A percentile compares a stretch with the other conserved stretches of the same genome.
Evolutionary conservation across 2,329 filamentous ascomycete genomes (phyloP).

Genomic region (Periconia digitata): DNA sequence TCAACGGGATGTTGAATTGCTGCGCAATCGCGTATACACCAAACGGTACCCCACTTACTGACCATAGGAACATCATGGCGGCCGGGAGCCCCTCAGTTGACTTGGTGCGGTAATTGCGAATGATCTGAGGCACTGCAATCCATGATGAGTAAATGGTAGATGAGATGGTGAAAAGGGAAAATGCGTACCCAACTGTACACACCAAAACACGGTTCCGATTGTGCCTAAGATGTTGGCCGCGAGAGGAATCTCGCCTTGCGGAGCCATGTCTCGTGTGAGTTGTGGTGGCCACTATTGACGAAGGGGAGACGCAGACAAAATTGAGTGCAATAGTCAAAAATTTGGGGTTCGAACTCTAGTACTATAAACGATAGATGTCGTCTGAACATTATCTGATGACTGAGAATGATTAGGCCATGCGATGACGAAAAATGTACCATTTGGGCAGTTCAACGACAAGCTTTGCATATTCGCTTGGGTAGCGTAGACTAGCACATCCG

Average conservation of each 20-base stretch:
- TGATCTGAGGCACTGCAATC: constrained; percentile 53
- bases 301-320: not conserved
- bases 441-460: not conserved
- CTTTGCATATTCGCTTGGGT: not conserved
- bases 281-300: not conserved
- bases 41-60: constrained; percentile 65
- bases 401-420: not conserved
- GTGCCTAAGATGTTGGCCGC: constrained; percentile 62
- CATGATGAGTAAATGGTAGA: not conserved
- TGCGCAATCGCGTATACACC: constrained; percentile 60
- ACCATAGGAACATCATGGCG: constrained; percentile 72
- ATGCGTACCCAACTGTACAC: constrained; percentile 15
- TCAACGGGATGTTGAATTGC: constrained; percentile 45
- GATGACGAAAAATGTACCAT: not conserved
- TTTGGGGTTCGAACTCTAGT: not conserved
- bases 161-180: not conserved
- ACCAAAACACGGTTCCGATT: constrained; percentile 55
- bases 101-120: constrained; percentile 67
- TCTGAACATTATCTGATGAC: too few relatives aligned
- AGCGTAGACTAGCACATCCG: not conserved
- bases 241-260: constrained; percentile 43
- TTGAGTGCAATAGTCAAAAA: too few relatives aligned
- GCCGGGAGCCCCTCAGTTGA: constrained; percentile 65
- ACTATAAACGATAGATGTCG: not conserved
- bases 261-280: constrained; percentile 16